Percentiles rank a stretch among this genome's conserved stretches.
phyloP scores from a whole-genome alignment of 805 yeast species.

The Nakazawaea laoshanensis region DNA sequence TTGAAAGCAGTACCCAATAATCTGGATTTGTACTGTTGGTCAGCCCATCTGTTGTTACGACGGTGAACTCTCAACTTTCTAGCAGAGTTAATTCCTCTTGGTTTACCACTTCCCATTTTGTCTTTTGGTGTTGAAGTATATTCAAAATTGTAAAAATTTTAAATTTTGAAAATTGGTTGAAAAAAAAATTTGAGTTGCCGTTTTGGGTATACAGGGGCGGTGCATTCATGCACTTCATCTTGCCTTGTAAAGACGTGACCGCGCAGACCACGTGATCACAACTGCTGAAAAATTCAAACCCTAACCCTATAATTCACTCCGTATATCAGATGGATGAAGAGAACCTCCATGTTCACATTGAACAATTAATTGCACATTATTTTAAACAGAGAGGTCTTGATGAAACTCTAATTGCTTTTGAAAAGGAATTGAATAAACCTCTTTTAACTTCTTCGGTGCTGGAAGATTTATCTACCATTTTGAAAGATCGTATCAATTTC shows the following conservation, averaged over 20 bases:
- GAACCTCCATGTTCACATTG: too few relatives aligned
- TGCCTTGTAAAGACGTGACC: too few relatives aligned
- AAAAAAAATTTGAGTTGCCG: slow-evolving; percentile 11
- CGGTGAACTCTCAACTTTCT: slow-evolving; percentile 99
- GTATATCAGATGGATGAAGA: too few relatives aligned
- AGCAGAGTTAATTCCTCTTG: slow-evolving; percentile 99
- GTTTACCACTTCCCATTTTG: slow-evolving; percentile 99
- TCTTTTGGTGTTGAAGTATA: slow-evolving; percentile 6
- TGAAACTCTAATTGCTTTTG: slow-evolving; percentile 39
- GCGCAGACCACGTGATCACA: too few relatives aligned
- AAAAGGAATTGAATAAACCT: slow-evolving; percentile 33
- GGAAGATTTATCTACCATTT: slow-evolving; percentile 26
- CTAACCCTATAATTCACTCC: too few relatives aligned
- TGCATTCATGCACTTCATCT: slow-evolving; percentile 1
- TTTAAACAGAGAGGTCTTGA: slow-evolving; percentile 38
- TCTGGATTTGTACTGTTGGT: slow-evolving; percentile 95
- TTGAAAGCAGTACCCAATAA: slow-evolving; percentile 99
- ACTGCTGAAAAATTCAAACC: too few relatives aligned
- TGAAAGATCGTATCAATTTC: slow-evolving; percentile 24
- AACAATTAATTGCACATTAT: slow-evolving; percentile 52
- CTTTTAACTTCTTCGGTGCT: slow-evolving; percentile 17
- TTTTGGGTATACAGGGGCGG: too few relatives aligned
- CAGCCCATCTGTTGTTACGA: slow-evolving; percentile 99
- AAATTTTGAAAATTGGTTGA: slow-evolving; percentile 8
- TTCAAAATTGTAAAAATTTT: not conserved